Evolutionary conservation across 495 filamentous ascomycete species (phyloP), one percentile per base, ranked within the genome.

Genomic region (Thermothielavioides terrestris): DNA sequence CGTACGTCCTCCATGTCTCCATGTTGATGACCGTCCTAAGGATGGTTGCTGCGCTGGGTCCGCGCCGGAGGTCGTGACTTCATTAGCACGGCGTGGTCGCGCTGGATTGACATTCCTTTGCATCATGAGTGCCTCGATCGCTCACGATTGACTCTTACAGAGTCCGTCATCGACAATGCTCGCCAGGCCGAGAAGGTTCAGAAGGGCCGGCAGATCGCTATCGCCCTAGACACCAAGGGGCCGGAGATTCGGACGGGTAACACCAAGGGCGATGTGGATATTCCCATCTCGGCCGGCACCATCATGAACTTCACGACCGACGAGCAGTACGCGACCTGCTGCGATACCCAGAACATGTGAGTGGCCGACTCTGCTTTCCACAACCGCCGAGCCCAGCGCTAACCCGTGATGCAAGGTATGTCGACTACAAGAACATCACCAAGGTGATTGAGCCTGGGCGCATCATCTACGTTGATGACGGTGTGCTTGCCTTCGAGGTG

Each of bases 391-490:
- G 25, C 11, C 4, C 10, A 18, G 10, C 10, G 38, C 61, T 66
- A 36, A 63, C 53, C 18, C 31, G n/a, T 6, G 12, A 34, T 20
- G 25, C 14, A 38, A 95, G 89, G 89, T 94, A 89, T 59, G 86
- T 98, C 61, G 92, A 98, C 76, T 98, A 98, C 74, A 91, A 90
- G 82, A 98, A 98, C 78, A 95, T 98, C 77, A 95, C 92, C 73
- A 94, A 90, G 73, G 90, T 98, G 62, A 97, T 98, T 67, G 67
- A 83, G 56, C 71, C 78, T n/a, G 94, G 94, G 60, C 89, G 91
- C 60, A 84, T 85, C 67, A 95, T 98, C 77, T 98, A 94, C 72
- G 94, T 98, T 55, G 92, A 98, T 62, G 92, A 98, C 59, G 92
- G 92, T 63, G 89, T 97, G 46, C 83, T 97, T 48, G 91, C 90